phyloP scores from a whole-genome alignment of 768 basidiomycete species.

The Cyathus striatus region DNA sequence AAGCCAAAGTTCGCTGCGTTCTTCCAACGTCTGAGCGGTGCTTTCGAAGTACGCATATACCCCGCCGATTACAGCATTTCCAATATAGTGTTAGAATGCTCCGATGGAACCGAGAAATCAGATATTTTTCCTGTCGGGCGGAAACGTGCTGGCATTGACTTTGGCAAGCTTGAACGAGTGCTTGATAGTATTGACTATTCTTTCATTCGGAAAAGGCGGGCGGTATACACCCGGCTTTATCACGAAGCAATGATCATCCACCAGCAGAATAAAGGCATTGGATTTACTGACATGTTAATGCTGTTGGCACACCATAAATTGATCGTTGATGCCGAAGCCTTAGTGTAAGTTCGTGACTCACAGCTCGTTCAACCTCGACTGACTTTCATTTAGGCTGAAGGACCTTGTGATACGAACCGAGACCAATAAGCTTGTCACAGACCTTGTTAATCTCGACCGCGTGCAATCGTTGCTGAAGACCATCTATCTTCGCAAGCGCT shows the following conservation, averaged over 20 bases:
- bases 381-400: conserved; percentile 52
- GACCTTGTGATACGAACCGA: conserved; percentile 75
- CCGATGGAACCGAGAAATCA: conserved; percentile 24
- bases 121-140: conserved; percentile 26
- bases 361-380: neutral
- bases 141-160: conserved; percentile 48
- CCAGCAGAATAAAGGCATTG: conserved; percentile 73
- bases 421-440: conserved; percentile 74
- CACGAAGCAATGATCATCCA: conserved; percentile 81
- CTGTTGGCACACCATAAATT: conserved; percentile 89
- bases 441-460: conserved; percentile 80
- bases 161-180: conserved; percentile 52
- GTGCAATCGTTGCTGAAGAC: conserved; percentile 77
- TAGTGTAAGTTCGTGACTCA: conserved; percentile 56
- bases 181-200: conserved; percentile 63
- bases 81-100: conserved; percentile 52
- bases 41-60: conserved; percentile 87
- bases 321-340: conserved; percentile 83
- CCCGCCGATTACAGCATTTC: conserved; percentile 60
- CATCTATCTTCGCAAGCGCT: conserved; percentile 67
- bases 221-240: conserved; percentile 70
- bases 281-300: conserved; percentile 85
- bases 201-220: conserved; percentile 60
- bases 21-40: conserved; percentile 81
- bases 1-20: conserved; percentile 69